Percentiles rank a stretch among this genome's conserved stretches.
Conservation (phyloP, 2,329 filamentous ascomycete genomes). For the Mycosphaerella arachidis region DNA sequence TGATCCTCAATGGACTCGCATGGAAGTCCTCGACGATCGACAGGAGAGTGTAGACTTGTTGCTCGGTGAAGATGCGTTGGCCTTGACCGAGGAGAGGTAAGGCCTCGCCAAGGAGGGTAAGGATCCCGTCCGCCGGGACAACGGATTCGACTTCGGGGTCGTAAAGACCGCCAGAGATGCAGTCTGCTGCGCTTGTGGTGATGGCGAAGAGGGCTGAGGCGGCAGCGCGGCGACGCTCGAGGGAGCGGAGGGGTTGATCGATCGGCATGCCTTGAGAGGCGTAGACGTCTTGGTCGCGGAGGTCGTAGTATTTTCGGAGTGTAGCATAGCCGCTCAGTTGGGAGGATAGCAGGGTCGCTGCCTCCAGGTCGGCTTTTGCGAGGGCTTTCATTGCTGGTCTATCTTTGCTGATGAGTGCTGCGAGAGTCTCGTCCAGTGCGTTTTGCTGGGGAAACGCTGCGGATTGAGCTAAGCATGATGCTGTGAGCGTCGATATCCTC, state of each 20-base stretch:
- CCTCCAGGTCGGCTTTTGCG: slow-evolving; percentile 70
- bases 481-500: slow-evolving; percentile 80
- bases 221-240: slow-evolving; percentile 63
- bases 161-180: slow-evolving; percentile 84
- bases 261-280: slow-evolving; percentile 29
- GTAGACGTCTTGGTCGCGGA: slow-evolving; percentile 65
- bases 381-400: slow-evolving; percentile 67
- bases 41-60: slow-evolving; percentile 27
- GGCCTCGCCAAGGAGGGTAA: slow-evolving; percentile 78
- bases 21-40: slow-evolving; percentile 30
- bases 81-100: slow-evolving; percentile 67
- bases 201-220: slow-evolving; percentile 74
- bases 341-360: slow-evolving; percentile 75
- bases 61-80: slow-evolving; percentile 28
- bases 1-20: slow-evolving; percentile 23
- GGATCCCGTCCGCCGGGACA: slow-evolving; percentile 80
- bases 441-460: slow-evolving; percentile 67
- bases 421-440: slow-evolving; percentile 70
- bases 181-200: slow-evolving; percentile 79
- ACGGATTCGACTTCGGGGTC: slow-evolving; percentile 76
- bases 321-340: slow-evolving; percentile 91
- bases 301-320: slow-evolving; percentile 80
- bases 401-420: slow-evolving; percentile 65
- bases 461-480: slow-evolving; percentile 81
- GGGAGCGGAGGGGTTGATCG: slow-evolving; percentile 45